Evolutionary conservation across 164 flowering plant species (phyloP).

Genomic region (Pachysandra terminalis): DNA sequence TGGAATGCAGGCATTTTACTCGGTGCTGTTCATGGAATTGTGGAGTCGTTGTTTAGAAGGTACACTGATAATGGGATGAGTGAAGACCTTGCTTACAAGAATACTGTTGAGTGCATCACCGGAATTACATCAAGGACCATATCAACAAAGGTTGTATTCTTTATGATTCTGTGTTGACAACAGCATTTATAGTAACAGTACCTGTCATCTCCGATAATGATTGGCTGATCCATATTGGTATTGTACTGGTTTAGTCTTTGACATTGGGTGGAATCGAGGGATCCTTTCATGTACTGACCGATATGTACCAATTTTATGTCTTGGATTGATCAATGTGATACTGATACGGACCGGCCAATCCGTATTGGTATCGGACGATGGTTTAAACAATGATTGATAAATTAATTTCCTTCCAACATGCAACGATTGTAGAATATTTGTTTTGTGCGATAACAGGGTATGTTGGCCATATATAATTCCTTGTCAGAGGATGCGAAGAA

Average conservation of each 20-base stretch:
- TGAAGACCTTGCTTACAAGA: conserved; percentile 87
- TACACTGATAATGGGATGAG: conserved; percentile 88
- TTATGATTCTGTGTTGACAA: neutral
- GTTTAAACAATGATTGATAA: neutral
- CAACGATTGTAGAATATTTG: neutral
- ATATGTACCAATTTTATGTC: too few relatives aligned
- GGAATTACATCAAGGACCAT: conserved; percentile 86
- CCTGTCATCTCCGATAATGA: too few relatives aligned
- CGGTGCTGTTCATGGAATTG: conserved; percentile 97
- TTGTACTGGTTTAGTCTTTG: too few relatives aligned
- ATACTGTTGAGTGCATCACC: conserved; percentile 86
- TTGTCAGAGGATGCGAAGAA: conserved; percentile 65
- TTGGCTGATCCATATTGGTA: too few relatives aligned
- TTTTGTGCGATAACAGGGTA: conserved; percentile 55
- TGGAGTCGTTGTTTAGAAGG: conserved; percentile 85
- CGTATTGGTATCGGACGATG: too few relatives aligned
- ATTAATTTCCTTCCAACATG: neutral
- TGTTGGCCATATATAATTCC: conserved; percentile 78
- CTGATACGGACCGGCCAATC: too few relatives aligned
- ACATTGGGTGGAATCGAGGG: too few relatives aligned
- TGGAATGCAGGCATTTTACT: conserved; percentile 68
- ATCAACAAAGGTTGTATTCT: conserved; percentile 60
- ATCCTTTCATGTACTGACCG: too few relatives aligned
- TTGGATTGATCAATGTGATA: too few relatives aligned
- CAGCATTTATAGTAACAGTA: too few relatives aligned